Evolutionary conservation across 768 basidiomycete species (phyloP).

Genomic region (Rubroboletus pulcherrimus): DNA sequence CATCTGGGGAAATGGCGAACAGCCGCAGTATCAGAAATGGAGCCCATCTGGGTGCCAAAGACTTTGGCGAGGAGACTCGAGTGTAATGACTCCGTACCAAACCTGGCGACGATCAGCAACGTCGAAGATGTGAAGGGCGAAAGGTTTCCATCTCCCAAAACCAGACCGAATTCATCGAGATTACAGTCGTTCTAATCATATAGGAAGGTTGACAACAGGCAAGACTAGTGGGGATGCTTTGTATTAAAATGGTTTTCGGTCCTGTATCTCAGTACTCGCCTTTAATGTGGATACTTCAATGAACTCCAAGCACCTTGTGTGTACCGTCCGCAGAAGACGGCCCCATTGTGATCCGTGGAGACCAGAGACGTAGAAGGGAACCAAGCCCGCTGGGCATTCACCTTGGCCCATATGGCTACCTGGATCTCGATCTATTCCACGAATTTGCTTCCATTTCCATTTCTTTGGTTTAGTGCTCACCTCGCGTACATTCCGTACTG

Average conservation of each 20-base stretch:
- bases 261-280: neutral
- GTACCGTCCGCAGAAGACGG: neutral
- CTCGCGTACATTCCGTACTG: neutral
- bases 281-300: neutral
- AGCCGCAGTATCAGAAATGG: neutral
- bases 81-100: too few species aligned
- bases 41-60: neutral
- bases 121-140: neutral
- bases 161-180: neutral
- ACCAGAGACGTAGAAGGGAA: neutral
- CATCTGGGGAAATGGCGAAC: neutral
- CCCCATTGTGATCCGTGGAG: neutral
- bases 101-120: neutral
- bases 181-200: neutral
- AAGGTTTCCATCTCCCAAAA: neutral
- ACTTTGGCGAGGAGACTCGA: neutral
- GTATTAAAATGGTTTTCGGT: neutral
- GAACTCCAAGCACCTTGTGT: neutral
- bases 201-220: neutral
- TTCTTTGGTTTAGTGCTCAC: neutral
- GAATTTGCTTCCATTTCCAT: neutral
- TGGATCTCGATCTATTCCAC: constrained; percentile 1
- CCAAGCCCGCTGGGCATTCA: neutral
- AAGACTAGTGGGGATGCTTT: neutral
- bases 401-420: neutral